Base-by-base conservation (phyloP, 352 stramenopile species). In the Pseudoperonospora humuli region DNA sequence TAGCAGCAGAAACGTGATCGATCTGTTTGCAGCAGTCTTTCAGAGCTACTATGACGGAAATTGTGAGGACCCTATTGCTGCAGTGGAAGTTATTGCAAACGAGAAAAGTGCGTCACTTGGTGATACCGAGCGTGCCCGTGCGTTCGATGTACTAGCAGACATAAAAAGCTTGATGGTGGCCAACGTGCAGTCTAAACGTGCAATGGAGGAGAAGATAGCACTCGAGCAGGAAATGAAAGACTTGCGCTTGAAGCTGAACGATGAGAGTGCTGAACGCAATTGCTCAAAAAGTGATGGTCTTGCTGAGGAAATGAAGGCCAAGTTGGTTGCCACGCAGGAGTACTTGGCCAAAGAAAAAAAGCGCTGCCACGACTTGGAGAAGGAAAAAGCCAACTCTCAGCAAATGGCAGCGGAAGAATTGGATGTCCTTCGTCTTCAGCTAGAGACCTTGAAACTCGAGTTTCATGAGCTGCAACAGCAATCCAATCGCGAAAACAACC, bases 191-290 rank as follows among this genome's bases (percentile, higher is more conserved):
- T 44, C 54, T 15, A 55, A 54, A 39, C 8, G 35, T 35, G 40
- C 61, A n/a, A 20, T 55, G 5, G 55, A 72, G 13, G 65, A 70
- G 28, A 67, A 83, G 18, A 41, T 67, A 31, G 23, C 61, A 21
- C 44, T 75, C n/a, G 56, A 69, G 27, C 61, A 74, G 57, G 62
- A 68, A 14, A 40, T 73, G 3, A 57, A 78, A 27, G 60, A 75
- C 20, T 24, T 79, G 17, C 55, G 51, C 7, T 20, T 32, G 17
- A 57, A 55, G 5, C 7, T 65, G 28, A 43, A 34, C 23, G 20
- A 39, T 9, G 13, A 6, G 18, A 17, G 3, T 37, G 17, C 6
- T 13, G 27, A 44, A 33, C 33, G 47, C 32, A 17, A 57, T 49
- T 49, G 45, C n/a, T 43, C 40, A n/a, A 45, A 37, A 34, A 43